A percentile compares a stretch with the other conserved stretches of the same genome.
These are phyloP conservation scores for Dothideomycetes sp. DNA, from an alignment of 2,329 filamentous ascomycete species.

Conservation along the genomic window DNA sequence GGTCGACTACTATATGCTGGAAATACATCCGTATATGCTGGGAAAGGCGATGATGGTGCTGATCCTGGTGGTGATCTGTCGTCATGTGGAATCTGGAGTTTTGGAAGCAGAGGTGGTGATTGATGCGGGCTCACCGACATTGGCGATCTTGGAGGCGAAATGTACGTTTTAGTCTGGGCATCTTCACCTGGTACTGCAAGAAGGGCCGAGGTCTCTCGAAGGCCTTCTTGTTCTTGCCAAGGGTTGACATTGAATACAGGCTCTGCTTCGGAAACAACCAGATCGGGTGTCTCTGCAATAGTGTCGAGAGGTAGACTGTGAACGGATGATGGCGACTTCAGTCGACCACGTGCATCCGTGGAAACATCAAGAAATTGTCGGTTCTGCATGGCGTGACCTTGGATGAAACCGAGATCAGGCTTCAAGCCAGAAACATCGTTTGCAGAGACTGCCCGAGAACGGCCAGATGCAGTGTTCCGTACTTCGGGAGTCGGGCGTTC, in stretches of 20 bases:
- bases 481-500: constrained; percentile 16
- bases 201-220: not conserved
- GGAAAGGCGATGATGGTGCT: constrained; percentile 52
- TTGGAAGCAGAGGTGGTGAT: constrained; percentile 8
- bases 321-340: constrained; percentile 8
- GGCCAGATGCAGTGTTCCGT: constrained; percentile 14
- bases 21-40: constrained; percentile 45
- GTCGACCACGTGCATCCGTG: constrained; percentile 14
- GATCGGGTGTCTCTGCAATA: not conserved
- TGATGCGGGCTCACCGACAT: not conserved
- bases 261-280: not conserved
- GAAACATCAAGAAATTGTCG: not conserved
- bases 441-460: constrained; percentile 46
- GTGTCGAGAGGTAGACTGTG: constrained; percentile 3
- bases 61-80: constrained; percentile 19
- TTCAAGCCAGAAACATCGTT: constrained; percentile 42
- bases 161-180: not conserved
- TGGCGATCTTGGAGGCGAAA: not conserved
- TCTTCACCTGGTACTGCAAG: not conserved
- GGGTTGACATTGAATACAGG: not conserved
- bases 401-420: constrained; percentile 26
- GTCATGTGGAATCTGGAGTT: constrained; percentile 27
- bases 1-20: constrained; percentile 35
- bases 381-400: constrained; percentile 1
- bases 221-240: not conserved